phyloP scores from a whole-genome alignment of 106 monocot species.

The Dioscorea alata region DNA sequence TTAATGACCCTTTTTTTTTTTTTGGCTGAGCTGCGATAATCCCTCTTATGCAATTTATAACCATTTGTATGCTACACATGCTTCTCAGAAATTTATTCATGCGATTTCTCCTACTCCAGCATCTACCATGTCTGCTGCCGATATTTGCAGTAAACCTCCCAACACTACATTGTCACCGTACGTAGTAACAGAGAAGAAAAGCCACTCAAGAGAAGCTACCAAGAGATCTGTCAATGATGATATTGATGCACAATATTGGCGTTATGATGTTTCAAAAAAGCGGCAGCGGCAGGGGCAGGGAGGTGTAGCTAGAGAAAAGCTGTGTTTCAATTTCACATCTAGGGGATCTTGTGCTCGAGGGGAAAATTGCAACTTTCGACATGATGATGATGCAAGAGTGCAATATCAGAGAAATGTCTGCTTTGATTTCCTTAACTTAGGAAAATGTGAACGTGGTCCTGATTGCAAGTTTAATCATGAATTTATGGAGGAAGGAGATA shows the following conservation, averaged over 20 bases:
- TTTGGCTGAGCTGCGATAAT: neutral
- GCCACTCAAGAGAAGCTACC: slow-evolving; percentile 23
- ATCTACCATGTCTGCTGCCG: slow-evolving; percentile 59
- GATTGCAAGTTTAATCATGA: slow-evolving; percentile 80
- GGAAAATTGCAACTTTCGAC: slow-evolving; percentile 66
- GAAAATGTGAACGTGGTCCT: slow-evolving; percentile 83
- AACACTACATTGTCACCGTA: slow-evolving; percentile 82
- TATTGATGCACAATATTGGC: slow-evolving; percentile 69
- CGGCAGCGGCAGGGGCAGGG: slow-evolving; percentile 49
- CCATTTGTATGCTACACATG: slow-evolving; percentile 26
- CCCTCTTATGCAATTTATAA: slow-evolving; percentile 13
- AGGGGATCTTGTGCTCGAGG: slow-evolving; percentile 67
- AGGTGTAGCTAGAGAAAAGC: slow-evolving; percentile 26
- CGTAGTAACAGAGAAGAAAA: slow-evolving; percentile 5
- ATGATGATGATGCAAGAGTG: slow-evolving; percentile 66
- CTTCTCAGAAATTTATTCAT: slow-evolving; percentile 95
- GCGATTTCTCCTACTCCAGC: slow-evolving; percentile 98
- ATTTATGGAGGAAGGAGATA: slow-evolving; percentile 49
- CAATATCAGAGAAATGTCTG: slow-evolving; percentile 84
- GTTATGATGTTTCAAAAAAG: slow-evolving; percentile 72
- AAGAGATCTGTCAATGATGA: slow-evolving; percentile 32
- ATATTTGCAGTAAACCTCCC: slow-evolving; percentile 48
- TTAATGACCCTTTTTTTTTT: no score
- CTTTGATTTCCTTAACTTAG: slow-evolving; percentile 97
- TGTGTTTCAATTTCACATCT: slow-evolving; percentile 90